These are phyloP conservation scores for Cladobotryum protrusum DNA, from an alignment of 2,329 filamentous ascomycete species.

Conservation along the genomic window DNA sequence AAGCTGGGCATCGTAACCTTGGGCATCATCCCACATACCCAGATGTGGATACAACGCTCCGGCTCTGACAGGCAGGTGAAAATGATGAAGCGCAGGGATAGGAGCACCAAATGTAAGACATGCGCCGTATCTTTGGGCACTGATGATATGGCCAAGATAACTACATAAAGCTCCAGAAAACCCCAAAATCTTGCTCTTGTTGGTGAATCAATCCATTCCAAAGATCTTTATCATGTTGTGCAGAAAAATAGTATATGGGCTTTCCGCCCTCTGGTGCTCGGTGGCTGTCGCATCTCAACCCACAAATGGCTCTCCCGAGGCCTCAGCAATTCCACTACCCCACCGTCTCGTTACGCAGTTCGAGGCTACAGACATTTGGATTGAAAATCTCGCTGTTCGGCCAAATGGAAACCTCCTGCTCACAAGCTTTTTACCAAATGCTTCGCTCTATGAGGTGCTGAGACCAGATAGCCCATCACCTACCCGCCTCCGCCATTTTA, in stretches of 20 bases:
- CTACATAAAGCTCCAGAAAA: no score
- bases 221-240: not conserved
- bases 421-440: constrained; percentile 7
- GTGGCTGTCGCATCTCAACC: not conserved
- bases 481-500: constrained; percentile 1
- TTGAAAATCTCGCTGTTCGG: constrained; percentile 13
- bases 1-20: no score
- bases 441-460: constrained; percentile 6
- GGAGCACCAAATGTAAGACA: no score
- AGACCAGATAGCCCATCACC: not conserved
- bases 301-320: not conserved
- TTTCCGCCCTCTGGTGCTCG: not conserved
- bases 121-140: no score
- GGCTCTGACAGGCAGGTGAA: no score
- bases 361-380: constrained; percentile 1
- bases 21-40: no score
- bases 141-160: no score
- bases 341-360: not conserved
- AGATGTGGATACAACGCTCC: no score
- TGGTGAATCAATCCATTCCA: not conserved
- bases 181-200: no score
- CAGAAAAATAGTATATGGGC: no score
- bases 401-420: constrained; percentile 11
- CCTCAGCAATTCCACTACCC: not conserved
- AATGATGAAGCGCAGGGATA: no score